Evolutionary conservation across 2,329 filamentous ascomycete species (phyloP).

Genomic region (Coniella vitis): DNA sequence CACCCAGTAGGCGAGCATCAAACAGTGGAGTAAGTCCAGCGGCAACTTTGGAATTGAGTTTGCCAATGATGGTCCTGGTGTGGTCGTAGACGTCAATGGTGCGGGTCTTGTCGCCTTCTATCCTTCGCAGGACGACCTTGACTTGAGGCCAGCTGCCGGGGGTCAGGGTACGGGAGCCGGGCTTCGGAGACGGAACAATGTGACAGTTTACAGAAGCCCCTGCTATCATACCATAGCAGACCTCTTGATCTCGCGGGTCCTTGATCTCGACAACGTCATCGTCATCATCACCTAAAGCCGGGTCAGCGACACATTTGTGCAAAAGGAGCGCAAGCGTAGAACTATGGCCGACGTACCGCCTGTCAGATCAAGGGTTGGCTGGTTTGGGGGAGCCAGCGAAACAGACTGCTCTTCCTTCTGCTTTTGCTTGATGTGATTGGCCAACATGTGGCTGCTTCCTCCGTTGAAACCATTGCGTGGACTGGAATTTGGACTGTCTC

Average conservation of each 20-base stretch:
- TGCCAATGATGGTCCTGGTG: conserved; percentile 64
- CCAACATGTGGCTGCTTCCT: conserved; percentile 50
- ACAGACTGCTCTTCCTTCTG: conserved; percentile 34
- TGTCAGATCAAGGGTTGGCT: conserved; percentile 49
- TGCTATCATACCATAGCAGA: conserved; percentile 76
- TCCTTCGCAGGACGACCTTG: conserved; percentile 62
- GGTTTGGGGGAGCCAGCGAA: conserved; percentile 18
- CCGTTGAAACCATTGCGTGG: conserved; percentile 36
- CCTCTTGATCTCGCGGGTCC: conserved; percentile 59
- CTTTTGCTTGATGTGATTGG: conserved; percentile 59
- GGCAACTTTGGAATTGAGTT: conserved; percentile 63
- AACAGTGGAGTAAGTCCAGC: conserved; percentile 65
- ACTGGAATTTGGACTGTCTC: conserved; percentile 28
- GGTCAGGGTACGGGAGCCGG: conserved; percentile 52
- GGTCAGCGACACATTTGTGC: conserved; percentile 12
- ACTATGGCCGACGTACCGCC: conserved; percentile 30
- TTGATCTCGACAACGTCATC: conserved; percentile 52
- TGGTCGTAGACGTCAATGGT: conserved; percentile 70
- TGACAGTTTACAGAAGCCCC: conserved; percentile 59
- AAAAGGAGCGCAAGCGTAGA: background rate
- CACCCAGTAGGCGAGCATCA: conserved; percentile 53
- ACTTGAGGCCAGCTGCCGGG: conserved; percentile 63
- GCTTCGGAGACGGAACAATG: conserved; percentile 62
- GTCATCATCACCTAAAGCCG: conserved; percentile 35
- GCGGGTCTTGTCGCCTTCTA: conserved; percentile 45